Evolutionary conservation across 495 filamentous ascomycete genomes (phyloP).

Genomic region (Neurospora sp.): DNA sequence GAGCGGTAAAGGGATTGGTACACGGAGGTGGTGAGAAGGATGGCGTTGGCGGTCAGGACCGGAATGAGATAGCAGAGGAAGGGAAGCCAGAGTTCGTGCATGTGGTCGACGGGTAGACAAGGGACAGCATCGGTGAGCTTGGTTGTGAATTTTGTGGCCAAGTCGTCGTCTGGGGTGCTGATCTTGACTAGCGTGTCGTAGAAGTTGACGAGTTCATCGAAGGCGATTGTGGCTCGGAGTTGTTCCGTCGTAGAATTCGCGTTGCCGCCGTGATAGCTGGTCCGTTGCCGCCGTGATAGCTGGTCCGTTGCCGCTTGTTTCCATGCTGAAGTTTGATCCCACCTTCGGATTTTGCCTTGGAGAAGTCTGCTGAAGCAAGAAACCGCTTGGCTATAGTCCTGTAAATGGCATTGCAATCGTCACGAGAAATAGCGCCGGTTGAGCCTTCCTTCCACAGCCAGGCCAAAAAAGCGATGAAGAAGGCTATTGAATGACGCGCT

Average conservation of each 20-base stretch:
- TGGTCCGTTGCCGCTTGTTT: neutral
- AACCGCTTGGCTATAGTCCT: neutral
- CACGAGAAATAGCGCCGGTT: neutral
- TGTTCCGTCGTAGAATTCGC: neutral
- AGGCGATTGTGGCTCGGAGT: neutral
- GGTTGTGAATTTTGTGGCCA: neutral
- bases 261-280: neutral
- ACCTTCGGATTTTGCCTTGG: neutral
- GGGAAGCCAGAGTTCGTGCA: neutral
- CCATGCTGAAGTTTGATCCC: neutral
- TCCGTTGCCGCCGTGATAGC: neutral
- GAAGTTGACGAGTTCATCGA: neutral
- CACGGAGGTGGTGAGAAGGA: neutral
- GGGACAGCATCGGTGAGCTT: neutral
- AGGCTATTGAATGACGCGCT: neutral
- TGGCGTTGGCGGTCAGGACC: neutral
- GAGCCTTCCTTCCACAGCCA: neutral
- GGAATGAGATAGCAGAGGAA: neutral
- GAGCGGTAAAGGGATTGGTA: neutral
- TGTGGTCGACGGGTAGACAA: neutral
- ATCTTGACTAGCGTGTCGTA: neutral
- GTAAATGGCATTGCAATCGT: neutral
- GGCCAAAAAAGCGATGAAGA: neutral
- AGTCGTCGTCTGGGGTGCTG: neutral
- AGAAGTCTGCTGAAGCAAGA: neutral